Base-by-base conservation (phyloP, 352 stramenopile species). In the Phytophthora boehmeriae region DNA sequence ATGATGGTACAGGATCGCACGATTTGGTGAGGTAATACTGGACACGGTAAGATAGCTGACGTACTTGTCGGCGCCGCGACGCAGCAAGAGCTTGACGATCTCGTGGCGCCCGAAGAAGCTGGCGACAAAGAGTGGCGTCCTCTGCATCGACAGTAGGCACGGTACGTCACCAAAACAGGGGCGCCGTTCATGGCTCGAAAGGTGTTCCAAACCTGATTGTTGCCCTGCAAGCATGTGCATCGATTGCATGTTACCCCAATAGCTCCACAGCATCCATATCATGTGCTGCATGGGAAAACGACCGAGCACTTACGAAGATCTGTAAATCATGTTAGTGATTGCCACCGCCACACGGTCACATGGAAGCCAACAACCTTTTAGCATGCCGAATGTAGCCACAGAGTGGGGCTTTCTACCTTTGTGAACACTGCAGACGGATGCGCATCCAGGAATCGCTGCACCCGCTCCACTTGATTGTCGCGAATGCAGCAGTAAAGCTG, bases 1-100 rank as follows among this genome's bases (percentile, higher is more conserved):
- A 72, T n/a, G 27, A 45, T 35, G 43, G 28, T 35, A 52, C 17
- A 10, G 16, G 20, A 13, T 8, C 6, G 25, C 6, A 30, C 3
- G 25, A 30, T 30, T 30, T 30, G 25, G 25, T 30, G 25, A 30
- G 25, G 3, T 5, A 20, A 45, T 8, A 34, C 20, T 55, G 34
- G 43, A 25, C 25, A 54, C 27, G 11, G 20, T 43, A 14, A 51
- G 23, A 32, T 4, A 32, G 27, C 14, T 42, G 5, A 68, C 66
- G 8, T 54, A 91, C 81, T 71, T 85, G 60, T 90, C 83, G n/a
- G 80, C 80, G n/a, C 83, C 83, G 51, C 63, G 66, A 27, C 51
- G 19, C 20, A 90, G 45, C 48, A 93, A 63, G 9, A 78, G 42
- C 46, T 66, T 62, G 14, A 90, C 78, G 27, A 87, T 63, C 28